A percentile compares a stretch with the other conserved stretches of the same genome.
Evolutionary conservation across 805 yeast genomes (phyloP).

Genomic region (Wickerhamomyces rabaulensis): DNA sequence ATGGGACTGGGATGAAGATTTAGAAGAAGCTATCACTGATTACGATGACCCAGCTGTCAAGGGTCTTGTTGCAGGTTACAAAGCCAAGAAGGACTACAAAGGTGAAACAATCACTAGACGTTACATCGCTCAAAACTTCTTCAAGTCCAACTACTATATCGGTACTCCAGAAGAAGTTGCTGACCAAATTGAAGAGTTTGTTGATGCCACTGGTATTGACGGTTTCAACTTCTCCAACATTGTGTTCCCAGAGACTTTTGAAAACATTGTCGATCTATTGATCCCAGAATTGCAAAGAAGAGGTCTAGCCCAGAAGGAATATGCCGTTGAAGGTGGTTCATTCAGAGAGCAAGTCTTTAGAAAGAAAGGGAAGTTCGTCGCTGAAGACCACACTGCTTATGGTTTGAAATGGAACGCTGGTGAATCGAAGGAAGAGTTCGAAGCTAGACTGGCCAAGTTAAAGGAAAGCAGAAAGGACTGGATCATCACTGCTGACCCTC

Average conservation of each 20-base stretch:
- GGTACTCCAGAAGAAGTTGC: constrained; percentile 39
- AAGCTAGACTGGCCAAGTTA: not conserved
- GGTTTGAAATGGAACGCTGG: constrained; percentile 8
- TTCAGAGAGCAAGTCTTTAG: constrained; percentile 31
- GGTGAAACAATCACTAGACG: constrained; percentile 26
- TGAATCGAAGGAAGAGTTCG: constrained; percentile 8
- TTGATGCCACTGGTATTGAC: constrained; percentile 34
- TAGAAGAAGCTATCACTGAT: constrained; percentile 18
- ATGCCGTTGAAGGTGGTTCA: constrained; percentile 27
- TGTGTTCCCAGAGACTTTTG: constrained; percentile 36
- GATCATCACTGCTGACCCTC: constrained; percentile 1
- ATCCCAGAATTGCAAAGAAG: constrained; percentile 34
- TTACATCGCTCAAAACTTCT: constrained; percentile 24
- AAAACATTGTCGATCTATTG: constrained; percentile 33
- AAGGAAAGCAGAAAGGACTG: constrained; percentile 2
- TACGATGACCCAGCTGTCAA: constrained; percentile 31
- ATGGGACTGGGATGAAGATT: constrained; percentile 41
- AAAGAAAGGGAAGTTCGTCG: constrained; percentile 19
- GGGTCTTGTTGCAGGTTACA: constrained; percentile 25
- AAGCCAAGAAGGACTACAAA: constrained; percentile 21
- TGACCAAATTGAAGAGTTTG: constrained; percentile 36
- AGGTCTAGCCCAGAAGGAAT: constrained; percentile 31
- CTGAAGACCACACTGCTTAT: constrained; percentile 10
- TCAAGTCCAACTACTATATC: constrained; percentile 17
- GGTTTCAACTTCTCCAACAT: constrained; percentile 40